Base-by-base conservation (phyloP, 306 rosid species). In the Begonia fuchsioides region DNA sequence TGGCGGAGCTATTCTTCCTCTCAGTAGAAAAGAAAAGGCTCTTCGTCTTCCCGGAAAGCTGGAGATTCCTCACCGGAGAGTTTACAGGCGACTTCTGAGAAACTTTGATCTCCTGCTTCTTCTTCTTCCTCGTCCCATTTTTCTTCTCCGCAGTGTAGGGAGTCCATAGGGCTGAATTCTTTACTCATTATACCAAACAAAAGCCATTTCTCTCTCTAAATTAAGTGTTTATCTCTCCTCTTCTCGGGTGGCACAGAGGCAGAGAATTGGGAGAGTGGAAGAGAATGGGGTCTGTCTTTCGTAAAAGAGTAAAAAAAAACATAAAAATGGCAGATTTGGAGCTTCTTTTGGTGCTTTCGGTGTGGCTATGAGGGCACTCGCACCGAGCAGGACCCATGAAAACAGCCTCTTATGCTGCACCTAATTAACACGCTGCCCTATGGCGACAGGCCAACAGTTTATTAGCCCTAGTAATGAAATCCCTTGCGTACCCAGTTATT, bases 341-440 rank as follows among this genome's bases (percentile, higher is more conserved):
- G 6, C 12, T 50, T 13, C 15, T 10, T 65, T 50, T 69, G n/a
- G 77, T 32, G 76, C 86, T 82, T 86, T 86, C 86, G 94, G 94
- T 82, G 74, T 74, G 66, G 62, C 63, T 71, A 59, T 16, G 68
- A 71, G 56, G 86, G 84, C 84, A 82, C 83, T 61, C 81, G 65
- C 59, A 77, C 53, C 87, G 52, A 87, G 80, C 61, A 59, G 80
- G 92, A 52, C 76, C 87, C 77, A 35, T 53, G 76, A 82, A 71
- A 76, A 64, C 72, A 51, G 68, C 80, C 61, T 55, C 71, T 52
- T 66, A 60, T 19, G 50, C 50, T 26, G 35, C 35, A 26, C 35
- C 35, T 26, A 26, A 26, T 26, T 26, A 26, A 26, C 35, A 26
- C 35, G 35, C 35, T 26, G 7, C 35, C 35, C 35, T 5, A 20